Percentiles rank a stretch among this genome's conserved stretches.
Conservation (phyloP, 2,329 filamentous ascomycete species). For the Clarireedia homoeocarpa region DNA sequence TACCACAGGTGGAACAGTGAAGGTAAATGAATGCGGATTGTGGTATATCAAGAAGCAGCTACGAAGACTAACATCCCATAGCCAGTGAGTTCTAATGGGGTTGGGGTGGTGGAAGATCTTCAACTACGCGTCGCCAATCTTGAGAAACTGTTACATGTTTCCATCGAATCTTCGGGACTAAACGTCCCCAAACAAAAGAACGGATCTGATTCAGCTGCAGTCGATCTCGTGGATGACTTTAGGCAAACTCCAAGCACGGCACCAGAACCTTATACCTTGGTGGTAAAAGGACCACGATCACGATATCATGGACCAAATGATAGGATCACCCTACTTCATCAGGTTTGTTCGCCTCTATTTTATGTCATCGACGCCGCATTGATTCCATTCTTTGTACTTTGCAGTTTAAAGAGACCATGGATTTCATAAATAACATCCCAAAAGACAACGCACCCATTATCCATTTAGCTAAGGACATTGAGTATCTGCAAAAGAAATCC, state of each 20-base stretch:
- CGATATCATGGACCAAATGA: constrained; percentile 10
- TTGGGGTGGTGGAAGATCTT: constrained; percentile 5
- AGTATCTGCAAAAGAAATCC: constrained; percentile 10
- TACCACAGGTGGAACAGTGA: no score
- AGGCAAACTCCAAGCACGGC: neutral
- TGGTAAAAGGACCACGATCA: constrained; percentile 3
- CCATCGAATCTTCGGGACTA: neutral
- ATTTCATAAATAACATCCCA: constrained; percentile 7
- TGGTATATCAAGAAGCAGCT: neutral
- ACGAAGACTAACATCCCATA: neutral
- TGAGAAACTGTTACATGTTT: constrained; percentile 6
- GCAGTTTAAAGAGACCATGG: constrained; percentile 3
- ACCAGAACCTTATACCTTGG: neutral
- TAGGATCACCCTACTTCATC: constrained; percentile 3
- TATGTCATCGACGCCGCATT: neutral
- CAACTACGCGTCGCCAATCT: constrained; percentile 7
- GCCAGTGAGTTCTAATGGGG: neutral
- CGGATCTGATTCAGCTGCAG: neutral
- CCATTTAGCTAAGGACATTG: constrained; percentile 6
- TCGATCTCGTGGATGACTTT: neutral
- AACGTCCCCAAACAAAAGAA: neutral
- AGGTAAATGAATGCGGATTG: no score
- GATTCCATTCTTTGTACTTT: neutral
- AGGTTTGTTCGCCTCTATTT: neutral
- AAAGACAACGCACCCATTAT: neutral